Conservation (phyloP, 805 yeast genomes). For the Tetrapisispora namnaoensis region DNA sequence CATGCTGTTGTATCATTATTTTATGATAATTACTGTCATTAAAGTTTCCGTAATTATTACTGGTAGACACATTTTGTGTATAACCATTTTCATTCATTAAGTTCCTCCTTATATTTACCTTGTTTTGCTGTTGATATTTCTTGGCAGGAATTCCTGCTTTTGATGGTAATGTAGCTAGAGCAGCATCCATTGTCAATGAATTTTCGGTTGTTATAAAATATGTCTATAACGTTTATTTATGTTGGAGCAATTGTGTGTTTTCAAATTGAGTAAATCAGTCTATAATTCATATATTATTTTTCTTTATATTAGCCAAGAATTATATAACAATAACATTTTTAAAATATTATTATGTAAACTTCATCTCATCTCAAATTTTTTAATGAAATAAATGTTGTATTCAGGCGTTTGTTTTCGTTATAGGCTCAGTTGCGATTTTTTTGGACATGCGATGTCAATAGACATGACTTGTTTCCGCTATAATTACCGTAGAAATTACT, state of each 20-base stretch:
- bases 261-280: no score
- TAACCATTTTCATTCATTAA: background rate
- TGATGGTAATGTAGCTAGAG: background rate
- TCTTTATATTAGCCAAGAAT: no score
- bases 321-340: no score
- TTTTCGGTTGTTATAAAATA: no score
- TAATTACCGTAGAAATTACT: no score
- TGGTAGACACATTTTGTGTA: background rate
- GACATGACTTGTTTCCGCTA: no score
- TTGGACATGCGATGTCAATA: no score
- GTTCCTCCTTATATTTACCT: background rate
- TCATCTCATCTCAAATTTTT: background rate
- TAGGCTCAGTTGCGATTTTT: no score
- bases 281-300: no score
- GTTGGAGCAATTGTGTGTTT: background rate
- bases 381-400: no score
- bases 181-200: background rate
- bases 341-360: background rate
- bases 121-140: background rate
- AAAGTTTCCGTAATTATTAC: background rate
- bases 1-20: background rate
- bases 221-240: no score
- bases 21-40: background rate
- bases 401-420: background rate
- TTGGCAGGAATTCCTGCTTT: background rate